Percentiles rank a stretch among this genome's conserved stretches.
Evolutionary conservation across 2,329 filamentous ascomycete species (phyloP).

Genomic region (Diaporthe humulicola): DNA sequence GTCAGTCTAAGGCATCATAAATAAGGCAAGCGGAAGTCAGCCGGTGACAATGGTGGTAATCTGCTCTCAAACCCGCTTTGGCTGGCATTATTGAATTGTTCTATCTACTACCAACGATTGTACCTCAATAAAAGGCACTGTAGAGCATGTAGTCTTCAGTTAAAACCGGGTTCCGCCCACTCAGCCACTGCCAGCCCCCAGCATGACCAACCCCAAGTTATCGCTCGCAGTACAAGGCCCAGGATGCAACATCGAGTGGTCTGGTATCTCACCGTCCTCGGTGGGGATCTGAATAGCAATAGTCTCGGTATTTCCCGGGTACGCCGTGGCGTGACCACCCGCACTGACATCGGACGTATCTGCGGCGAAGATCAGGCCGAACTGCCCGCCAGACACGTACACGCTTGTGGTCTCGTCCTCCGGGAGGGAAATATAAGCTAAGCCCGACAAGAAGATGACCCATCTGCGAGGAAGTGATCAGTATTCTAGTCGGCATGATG

Average conservation of each 20-base stretch:
- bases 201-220: neutral
- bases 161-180: neutral
- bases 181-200: constrained; percentile 7
- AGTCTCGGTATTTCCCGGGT: constrained; percentile 55
- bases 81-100: too few species aligned
- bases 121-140: too few species aligned
- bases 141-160: too few species aligned
- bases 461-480: constrained; percentile 45
- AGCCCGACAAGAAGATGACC: constrained; percentile 53
- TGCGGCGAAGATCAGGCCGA: constrained; percentile 57
- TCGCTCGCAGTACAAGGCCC: constrained; percentile 52
- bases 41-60: too few species aligned
- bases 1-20: too few species aligned
- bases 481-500: neutral
- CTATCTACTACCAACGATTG: too few species aligned
- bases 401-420: constrained; percentile 49
- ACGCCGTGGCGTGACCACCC: constrained; percentile 56
- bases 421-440: constrained; percentile 57
- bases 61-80: too few species aligned
- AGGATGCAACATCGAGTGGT: constrained; percentile 54
- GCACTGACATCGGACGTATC: constrained; percentile 55
- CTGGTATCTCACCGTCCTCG: constrained; percentile 49
- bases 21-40: too few species aligned
- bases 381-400: constrained; percentile 53
- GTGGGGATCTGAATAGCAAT: constrained; percentile 54